phyloP scores from a whole-genome alignment of 1,139 yeast species.

The Pichia sp. region DNA sequence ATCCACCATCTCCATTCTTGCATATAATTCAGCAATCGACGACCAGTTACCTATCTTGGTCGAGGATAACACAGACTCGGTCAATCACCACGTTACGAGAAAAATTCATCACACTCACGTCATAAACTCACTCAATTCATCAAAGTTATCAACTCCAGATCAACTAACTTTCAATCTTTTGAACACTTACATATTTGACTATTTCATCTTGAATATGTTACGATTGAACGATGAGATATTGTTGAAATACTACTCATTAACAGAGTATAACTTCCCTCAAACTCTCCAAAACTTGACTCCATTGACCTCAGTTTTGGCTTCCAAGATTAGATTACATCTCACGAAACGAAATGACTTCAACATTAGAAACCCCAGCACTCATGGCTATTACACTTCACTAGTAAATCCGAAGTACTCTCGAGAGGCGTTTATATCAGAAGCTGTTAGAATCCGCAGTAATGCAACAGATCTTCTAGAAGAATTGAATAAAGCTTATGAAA shows the following conservation, averaged over 20 bases:
- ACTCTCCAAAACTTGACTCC: background rate
- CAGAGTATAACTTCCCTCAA: conserved; percentile 1
- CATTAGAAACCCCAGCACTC: conserved; percentile 18
- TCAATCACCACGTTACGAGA: conserved; percentile 25
- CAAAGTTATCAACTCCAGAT: conserved; percentile 18
- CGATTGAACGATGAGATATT: conserved; percentile 8
- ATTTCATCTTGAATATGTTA: conserved; percentile 29
- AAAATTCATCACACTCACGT: conserved; percentile 21
- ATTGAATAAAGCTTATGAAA: conserved; percentile 13
- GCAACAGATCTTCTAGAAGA: conserved; percentile 13
- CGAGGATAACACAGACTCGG: conserved; percentile 30
- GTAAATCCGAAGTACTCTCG: conserved; percentile 2
- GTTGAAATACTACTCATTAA: conserved; percentile 6
- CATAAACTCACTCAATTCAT: conserved; percentile 24
- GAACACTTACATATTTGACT: conserved; percentile 35
- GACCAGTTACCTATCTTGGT: conserved; percentile 38
- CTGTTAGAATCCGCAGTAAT: conserved; percentile 16
- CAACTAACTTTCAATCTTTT: conserved; percentile 30
- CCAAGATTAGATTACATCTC: conserved; percentile 12
- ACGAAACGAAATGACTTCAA: conserved; percentile 23
- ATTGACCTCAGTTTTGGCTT: background rate
- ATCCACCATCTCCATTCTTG: conserved; percentile 27
- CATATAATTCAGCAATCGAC: conserved; percentile 37
- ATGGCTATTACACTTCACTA: conserved; percentile 8
- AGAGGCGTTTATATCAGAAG: conserved; percentile 10